Conservation (phyloP, 306 rosid genomes). For the Hippophae tibetana region DNA sequence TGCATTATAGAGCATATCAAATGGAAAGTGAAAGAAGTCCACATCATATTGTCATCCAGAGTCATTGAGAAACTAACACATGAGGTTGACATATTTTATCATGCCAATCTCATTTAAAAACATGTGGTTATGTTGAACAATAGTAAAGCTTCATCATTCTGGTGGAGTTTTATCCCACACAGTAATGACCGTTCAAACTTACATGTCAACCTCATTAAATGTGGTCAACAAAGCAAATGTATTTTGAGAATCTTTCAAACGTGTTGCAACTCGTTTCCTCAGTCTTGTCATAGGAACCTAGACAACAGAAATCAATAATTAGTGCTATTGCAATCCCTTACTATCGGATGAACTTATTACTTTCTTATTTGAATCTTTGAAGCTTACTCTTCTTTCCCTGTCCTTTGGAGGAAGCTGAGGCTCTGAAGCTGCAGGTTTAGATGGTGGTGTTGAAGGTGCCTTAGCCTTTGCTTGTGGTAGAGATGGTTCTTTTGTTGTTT, state of each 20-base stretch:
- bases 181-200: slow-evolving; percentile 14
- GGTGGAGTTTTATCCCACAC: too few relatives aligned
- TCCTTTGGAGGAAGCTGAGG: slow-evolving; percentile 53
- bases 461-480: slow-evolving; percentile 26
- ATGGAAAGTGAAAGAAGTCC: neutral
- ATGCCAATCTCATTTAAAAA: neutral
- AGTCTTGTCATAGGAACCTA: slow-evolving; percentile 68
- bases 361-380: slow-evolving; percentile 2
- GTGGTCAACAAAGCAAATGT: slow-evolving; percentile 62
- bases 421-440: slow-evolving; percentile 27
- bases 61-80: neutral
- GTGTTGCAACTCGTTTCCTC: slow-evolving; percentile 58
- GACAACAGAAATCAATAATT: slow-evolving; percentile 1
- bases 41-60: neutral
- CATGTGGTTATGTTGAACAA: neutral
- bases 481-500: slow-evolving; percentile 14
- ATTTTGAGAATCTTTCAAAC: slow-evolving; percentile 59
- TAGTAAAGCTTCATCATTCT: too few relatives aligned
- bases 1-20: slow-evolving; percentile 18
- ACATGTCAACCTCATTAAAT: slow-evolving; percentile 61
- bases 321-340: too few relatives aligned
- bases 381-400: slow-evolving; percentile 59
- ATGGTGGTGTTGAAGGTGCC: slow-evolving; percentile 29
- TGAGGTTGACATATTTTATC: neutral
- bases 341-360: neutral